Evolutionary conservation across 805 yeast species (phyloP).

Genomic region (Pachysolen tannophilus): DNA sequence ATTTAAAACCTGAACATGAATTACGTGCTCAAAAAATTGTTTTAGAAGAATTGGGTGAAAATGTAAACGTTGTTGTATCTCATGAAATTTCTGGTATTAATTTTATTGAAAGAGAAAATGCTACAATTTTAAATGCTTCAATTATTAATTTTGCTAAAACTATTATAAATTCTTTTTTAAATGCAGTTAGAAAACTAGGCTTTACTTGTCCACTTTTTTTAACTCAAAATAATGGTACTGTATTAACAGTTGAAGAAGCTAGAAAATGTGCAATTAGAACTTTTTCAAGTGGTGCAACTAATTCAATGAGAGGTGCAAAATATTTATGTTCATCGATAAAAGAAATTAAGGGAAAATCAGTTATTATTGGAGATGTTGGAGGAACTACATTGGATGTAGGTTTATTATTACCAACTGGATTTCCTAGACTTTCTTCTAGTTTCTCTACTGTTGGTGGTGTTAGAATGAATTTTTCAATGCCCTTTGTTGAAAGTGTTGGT

Average conservation of each 20-base stretch:
- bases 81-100: constrained; percentile 36
- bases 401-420: constrained; percentile 33
- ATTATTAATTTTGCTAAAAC: constrained; percentile 33
- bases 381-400: constrained; percentile 49
- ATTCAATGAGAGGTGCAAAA: constrained; percentile 40
- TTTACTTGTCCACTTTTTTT: constrained; percentile 29
- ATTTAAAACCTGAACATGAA: constrained; percentile 31
- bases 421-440: constrained; percentile 38
- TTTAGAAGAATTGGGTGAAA: constrained; percentile 25
- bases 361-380: constrained; percentile 39
- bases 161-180: constrained; percentile 29
- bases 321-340: constrained; percentile 24
- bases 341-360: constrained; percentile 15
- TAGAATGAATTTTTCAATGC: constrained; percentile 41
- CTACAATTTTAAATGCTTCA: constrained; percentile 38
- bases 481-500: constrained; percentile 41
- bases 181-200: constrained; percentile 28
- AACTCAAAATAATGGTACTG: constrained; percentile 44
- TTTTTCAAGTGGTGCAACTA: constrained; percentile 41
- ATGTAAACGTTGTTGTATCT: constrained; percentile 27
- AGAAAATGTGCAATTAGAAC: constrained; percentile 34
- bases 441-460: constrained; percentile 39
- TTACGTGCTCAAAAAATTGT: constrained; percentile 24
- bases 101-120: constrained; percentile 37
- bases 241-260: constrained; percentile 31